Percentiles rank a stretch among this genome's conserved stretches.
These are phyloP conservation scores for Penicillium macrosclerotiorum DNA, from an alignment of 495 filamentous ascomycete genomes.

Conservation along the genomic window DNA sequence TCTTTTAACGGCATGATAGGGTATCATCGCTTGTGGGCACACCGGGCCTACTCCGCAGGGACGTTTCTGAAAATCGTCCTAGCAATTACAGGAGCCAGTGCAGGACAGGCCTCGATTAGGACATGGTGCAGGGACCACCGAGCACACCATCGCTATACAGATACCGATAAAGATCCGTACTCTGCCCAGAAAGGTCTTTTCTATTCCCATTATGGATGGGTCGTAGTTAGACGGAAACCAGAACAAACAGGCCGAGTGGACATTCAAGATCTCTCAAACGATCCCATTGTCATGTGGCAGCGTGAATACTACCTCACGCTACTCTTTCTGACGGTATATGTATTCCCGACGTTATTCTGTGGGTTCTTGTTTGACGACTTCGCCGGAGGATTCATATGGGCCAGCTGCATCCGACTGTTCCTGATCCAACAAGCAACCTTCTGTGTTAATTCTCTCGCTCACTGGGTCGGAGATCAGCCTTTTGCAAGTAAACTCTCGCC, in stretches of 20 bases:
- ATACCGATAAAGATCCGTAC: constrained; percentile 17
- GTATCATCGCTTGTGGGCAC: constrained; percentile 18
- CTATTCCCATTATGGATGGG: constrained; percentile 10
- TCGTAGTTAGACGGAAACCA: not conserved
- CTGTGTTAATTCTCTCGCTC: constrained; percentile 22
- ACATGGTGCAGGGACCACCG: constrained; percentile 11
- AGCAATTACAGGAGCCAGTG: not conserved
- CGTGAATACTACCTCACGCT: not conserved
- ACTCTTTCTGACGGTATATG: not conserved
- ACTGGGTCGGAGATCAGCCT: constrained; percentile 15
- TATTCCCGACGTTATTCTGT: not conserved
- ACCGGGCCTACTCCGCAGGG: constrained; percentile 5
- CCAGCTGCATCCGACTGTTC: constrained; percentile 1
- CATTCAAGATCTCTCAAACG: constrained; percentile 6
- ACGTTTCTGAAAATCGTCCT: not conserved
- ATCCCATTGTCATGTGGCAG: constrained; percentile 15
- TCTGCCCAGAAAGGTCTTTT: constrained; percentile 1
- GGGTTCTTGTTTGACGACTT: constrained; percentile 8
- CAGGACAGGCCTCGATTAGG: constrained; percentile 7
- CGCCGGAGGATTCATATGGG: constrained; percentile 14
- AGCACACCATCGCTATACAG: constrained; percentile 17
- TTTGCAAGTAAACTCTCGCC: not conserved
- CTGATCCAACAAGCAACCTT: constrained; percentile 13
- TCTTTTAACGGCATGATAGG: constrained; percentile 1
- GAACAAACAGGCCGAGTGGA: constrained; percentile 6